phyloP scores from a whole-genome alignment of 176 grass and related monocot genomes.

The Eragrostis nindensis region DNA sequence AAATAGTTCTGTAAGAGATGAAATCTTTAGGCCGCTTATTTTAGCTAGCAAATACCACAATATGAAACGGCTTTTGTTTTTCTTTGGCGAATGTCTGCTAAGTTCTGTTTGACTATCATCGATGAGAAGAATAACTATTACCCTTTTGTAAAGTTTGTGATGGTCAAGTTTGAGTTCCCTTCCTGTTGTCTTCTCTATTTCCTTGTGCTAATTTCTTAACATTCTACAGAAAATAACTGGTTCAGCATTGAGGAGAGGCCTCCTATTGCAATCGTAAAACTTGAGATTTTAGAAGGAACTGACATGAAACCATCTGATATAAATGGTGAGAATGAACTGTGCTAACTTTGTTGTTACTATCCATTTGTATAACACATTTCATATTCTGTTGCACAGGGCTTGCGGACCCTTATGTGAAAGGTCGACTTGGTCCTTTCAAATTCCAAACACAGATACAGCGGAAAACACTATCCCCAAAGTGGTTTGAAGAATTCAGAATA shows the following conservation, averaged over 20 bases:
- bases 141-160: slow-evolving; percentile 10
- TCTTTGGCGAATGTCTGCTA: slow-evolving; percentile 18
- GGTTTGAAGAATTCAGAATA: slow-evolving; percentile 95
- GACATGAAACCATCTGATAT: slow-evolving; percentile 97
- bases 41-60: slow-evolving; percentile 32
- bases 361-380: slow-evolving; percentile 29
- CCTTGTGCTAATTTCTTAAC: slow-evolving; percentile 17
- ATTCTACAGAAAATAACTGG: slow-evolving; percentile 71
- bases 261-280: slow-evolving; percentile 73
- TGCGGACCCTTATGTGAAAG: slow-evolving; percentile 93
- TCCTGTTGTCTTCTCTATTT: slow-evolving; percentile 24
- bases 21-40: slow-evolving; percentile 26
- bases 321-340: slow-evolving; percentile 63
- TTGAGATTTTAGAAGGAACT: slow-evolving; percentile 91
- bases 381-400: slow-evolving; percentile 60
- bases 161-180: background rate
- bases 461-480: slow-evolving; percentile 84
- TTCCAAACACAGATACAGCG: slow-evolving; percentile 85
- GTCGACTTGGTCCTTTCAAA: slow-evolving; percentile 69
- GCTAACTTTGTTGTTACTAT: slow-evolving; percentile 12
- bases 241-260: slow-evolving; percentile 83
- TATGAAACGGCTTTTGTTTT: background rate
- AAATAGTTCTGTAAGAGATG: background rate
- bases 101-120: slow-evolving; percentile 11
- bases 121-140: slow-evolving; percentile 9